A percentile compares a stretch with the other conserved stretches of the same genome.
Evolutionary conservation across 331 rosid genomes (phyloP).

Genomic region (Erythrophleum ivorense): DNA sequence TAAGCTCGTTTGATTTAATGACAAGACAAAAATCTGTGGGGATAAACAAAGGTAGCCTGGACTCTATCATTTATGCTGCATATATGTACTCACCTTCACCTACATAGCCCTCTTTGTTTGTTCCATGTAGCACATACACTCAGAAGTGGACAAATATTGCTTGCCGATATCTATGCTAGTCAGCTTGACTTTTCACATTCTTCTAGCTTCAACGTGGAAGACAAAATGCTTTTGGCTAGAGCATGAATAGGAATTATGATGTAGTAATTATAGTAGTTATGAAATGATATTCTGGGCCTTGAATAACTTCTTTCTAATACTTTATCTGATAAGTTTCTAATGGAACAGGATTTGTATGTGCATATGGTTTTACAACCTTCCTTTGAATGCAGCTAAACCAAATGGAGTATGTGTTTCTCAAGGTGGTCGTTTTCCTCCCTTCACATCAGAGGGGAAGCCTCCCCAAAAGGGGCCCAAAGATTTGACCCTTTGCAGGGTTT

Average conservation of each 20-base stretch:
- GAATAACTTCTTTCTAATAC: constrained; percentile 5
- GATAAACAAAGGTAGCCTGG: neutral
- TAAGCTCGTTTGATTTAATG: constrained; percentile 10
- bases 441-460: constrained; percentile 74
- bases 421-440: constrained; percentile 87
- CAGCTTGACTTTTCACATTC: constrained; percentile 16
- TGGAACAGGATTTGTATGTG: neutral
- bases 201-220: constrained; percentile 14
- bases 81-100: neutral
- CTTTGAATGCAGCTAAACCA: constrained; percentile 56
- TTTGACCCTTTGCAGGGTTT: constrained; percentile 84
- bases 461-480: constrained; percentile 83
- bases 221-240: constrained; percentile 16
- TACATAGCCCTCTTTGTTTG: neutral
- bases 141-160: neutral
- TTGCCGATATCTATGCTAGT: neutral
- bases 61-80: neutral
- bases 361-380: neutral
- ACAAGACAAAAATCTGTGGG: constrained; percentile 1
- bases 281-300: constrained; percentile 4
- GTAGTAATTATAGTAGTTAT: constrained; percentile 14
- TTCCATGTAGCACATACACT: neutral
- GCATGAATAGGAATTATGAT: neutral
- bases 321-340: constrained; percentile 1
- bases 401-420: constrained; percentile 80